Conservation (phyloP, 2,329 filamentous ascomycete species). For the Venturia asperata region DNA sequence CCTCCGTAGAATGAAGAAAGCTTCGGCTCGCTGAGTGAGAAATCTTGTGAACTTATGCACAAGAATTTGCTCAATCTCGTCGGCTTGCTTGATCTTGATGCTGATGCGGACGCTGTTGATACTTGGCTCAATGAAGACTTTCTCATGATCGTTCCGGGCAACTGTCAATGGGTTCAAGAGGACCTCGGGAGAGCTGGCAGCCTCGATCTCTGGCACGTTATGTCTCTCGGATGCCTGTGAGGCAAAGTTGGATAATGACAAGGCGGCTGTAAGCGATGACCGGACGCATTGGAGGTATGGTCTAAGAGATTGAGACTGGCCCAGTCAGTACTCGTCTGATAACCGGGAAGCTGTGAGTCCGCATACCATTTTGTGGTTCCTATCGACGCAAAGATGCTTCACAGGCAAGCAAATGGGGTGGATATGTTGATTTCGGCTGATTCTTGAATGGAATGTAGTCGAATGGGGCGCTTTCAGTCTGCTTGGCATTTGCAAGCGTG, state of each 20-base stretch:
- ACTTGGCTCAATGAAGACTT: conserved; percentile 89
- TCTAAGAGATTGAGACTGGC: conserved; percentile 86
- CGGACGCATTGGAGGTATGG: conserved; percentile 96
- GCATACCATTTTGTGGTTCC: conserved; percentile 15
- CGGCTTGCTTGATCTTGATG: conserved; percentile 98
- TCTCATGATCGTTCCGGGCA: conserved; percentile 93
- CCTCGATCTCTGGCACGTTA: conserved; percentile 97
- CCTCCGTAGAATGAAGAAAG: conserved; percentile 90
- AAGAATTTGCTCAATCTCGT: conserved; percentile 96
- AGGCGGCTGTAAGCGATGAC: conserved; percentile 84
- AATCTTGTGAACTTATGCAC: conserved; percentile 99
- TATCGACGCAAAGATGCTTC: background rate
- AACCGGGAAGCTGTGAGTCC: too few species aligned
- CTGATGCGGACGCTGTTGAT: conserved; percentile 96
- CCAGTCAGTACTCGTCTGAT: conserved; percentile 1
- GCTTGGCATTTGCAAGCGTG: conserved; percentile 3
- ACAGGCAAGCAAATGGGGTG: background rate
- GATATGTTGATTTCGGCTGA: background rate
- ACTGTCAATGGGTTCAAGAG: conserved; percentile 85
- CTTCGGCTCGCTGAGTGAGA: conserved; percentile 90
- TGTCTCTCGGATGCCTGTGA: conserved; percentile 94
- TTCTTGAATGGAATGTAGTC: conserved; percentile 4
- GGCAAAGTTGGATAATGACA: conserved; percentile 93
- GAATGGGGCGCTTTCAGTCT: background rate
- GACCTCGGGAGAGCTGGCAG: conserved; percentile 84